phyloP scores from a whole-genome alignment of 2,329 filamentous ascomycete species.

The Monosporascus sp. region DNA sequence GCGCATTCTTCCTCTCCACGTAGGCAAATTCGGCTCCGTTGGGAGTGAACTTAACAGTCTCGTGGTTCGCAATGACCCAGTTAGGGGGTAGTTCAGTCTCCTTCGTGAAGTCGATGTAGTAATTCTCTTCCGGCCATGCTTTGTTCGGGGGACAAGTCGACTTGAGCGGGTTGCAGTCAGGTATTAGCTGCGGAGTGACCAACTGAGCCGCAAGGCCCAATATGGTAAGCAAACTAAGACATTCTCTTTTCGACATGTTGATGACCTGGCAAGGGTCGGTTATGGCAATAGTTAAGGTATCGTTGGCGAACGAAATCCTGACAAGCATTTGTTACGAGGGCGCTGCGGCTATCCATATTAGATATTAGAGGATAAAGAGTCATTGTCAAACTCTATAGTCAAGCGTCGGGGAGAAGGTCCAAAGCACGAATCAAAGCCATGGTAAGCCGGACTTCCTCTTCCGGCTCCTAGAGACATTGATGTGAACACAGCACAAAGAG shows the following conservation, averaged over 20 bases:
- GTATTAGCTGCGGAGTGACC: slow-evolving; percentile 21
- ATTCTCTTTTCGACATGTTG: slow-evolving; percentile 20
- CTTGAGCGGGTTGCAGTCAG: slow-evolving; percentile 26
- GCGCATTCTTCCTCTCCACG: slow-evolving; percentile 21
- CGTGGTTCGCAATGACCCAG: slow-evolving; percentile 22
- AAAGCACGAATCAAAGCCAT: slow-evolving; percentile 19
- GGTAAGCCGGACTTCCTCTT: slow-evolving; percentile 15
- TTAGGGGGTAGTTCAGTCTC: slow-evolving; percentile 13
- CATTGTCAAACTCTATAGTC: slow-evolving; percentile 17
- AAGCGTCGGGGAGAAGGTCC: slow-evolving; percentile 15
- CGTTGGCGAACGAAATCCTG: slow-evolving; percentile 6
- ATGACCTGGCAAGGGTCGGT: slow-evolving; percentile 14
- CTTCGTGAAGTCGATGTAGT: slow-evolving; percentile 28
- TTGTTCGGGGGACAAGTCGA: slow-evolving; percentile 21
- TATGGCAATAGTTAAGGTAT: slow-evolving; percentile 10
- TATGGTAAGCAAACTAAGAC: slow-evolving; percentile 16
- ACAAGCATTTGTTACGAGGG: neutral
- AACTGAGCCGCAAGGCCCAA: slow-evolving; percentile 18
- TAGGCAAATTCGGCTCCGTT: slow-evolving; percentile 26
- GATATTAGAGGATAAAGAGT: slow-evolving; percentile 20
- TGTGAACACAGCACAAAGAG: slow-evolving; percentile 1
- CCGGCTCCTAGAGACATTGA: slow-evolving; percentile 11
- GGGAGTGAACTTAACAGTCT: slow-evolving; percentile 21
- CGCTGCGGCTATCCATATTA: slow-evolving; percentile 16
- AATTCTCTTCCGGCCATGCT: slow-evolving; percentile 19